Percentiles rank a stretch among this genome's conserved stretches.
Conservation (phyloP, 768 basidiomycete genomes). For the Suillus brevipes region DNA sequence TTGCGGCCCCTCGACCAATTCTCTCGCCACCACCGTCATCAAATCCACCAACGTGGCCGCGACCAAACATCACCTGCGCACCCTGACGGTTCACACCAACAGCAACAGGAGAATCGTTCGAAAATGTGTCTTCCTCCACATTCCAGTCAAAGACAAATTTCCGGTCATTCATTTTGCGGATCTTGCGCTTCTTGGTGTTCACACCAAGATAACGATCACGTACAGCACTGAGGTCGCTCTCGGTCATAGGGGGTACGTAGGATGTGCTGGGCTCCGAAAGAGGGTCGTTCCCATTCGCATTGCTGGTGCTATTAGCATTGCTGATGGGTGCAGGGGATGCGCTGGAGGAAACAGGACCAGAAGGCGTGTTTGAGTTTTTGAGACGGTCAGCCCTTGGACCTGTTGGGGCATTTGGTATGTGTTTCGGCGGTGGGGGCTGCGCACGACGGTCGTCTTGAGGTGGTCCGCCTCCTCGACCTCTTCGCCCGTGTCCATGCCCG, state of each 20-base stretch:
- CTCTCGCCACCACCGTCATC: constrained; percentile 63
- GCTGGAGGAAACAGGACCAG: constrained; percentile 31
- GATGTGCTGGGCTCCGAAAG: constrained; percentile 40
- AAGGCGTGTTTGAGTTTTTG: constrained; percentile 37
- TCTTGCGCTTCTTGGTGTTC: constrained; percentile 91
- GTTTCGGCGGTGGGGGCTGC: constrained; percentile 30
- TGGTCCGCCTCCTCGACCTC: constrained; percentile 41
- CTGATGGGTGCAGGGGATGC: constrained; percentile 42
- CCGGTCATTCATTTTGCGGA: constrained; percentile 92
- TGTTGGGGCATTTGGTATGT: constrained; percentile 65
- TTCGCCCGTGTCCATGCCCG: constrained; percentile 41
- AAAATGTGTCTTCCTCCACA: constrained; percentile 90
- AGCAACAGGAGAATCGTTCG: constrained; percentile 71
- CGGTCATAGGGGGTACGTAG: constrained; percentile 69
- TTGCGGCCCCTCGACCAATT: constrained; percentile 46
- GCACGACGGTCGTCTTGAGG: constrained; percentile 39
- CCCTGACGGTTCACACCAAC: constrained; percentile 74
- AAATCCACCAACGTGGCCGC: constrained; percentile 83
- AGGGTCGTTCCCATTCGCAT: constrained; percentile 17
- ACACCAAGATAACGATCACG: constrained; percentile 94
- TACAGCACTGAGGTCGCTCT: constrained; percentile 77
- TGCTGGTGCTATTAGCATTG: constrained; percentile 10
- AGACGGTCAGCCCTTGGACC: constrained; percentile 79
- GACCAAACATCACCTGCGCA: constrained; percentile 86
- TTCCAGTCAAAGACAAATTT: constrained; percentile 99